A percentile compares a stretch with the other conserved stretches of the same genome.
Conservation (phyloP, 495 filamentous ascomycete species). For the Aspergillus haitiensis region DNA sequence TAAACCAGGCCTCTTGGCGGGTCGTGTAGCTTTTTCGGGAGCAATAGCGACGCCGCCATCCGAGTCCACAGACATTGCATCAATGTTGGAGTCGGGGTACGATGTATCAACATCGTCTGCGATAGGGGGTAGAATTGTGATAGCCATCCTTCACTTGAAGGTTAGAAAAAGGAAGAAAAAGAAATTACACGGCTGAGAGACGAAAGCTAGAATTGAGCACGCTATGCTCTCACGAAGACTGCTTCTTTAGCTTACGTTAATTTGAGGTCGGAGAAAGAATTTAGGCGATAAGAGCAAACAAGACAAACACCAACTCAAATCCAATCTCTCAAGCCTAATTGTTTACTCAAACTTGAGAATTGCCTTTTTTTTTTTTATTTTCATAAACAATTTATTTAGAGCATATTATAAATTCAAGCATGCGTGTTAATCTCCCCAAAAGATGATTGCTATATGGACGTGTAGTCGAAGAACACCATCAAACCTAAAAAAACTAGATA, state of each 20-base stretch:
- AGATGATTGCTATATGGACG: too few relatives aligned
- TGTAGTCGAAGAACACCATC: too few relatives aligned
- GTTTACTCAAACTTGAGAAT: neutral
- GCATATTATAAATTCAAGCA: neutral
- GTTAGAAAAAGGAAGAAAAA: neutral
- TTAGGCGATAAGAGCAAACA: conserved; percentile 24
- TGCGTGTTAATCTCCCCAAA: too few relatives aligned
- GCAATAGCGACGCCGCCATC: conserved; percentile 63
- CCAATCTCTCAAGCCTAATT: too few relatives aligned
- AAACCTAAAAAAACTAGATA: too few relatives aligned
- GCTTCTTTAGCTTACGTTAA: neutral
- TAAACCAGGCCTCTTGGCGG: conserved; percentile 43
- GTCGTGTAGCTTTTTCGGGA: conserved; percentile 33
- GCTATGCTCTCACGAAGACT: neutral
- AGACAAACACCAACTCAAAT: conserved; percentile 16
- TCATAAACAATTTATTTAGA: neutral
- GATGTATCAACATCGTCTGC: conserved; percentile 37
- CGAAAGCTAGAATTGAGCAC: neutral
- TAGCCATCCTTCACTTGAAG: conserved; percentile 59
- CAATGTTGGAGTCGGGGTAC: conserved; percentile 35
- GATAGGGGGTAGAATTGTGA: conserved; percentile 73
- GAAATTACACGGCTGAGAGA: neutral
- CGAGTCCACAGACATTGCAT: conserved; percentile 54
- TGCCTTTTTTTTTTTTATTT: too few relatives aligned
- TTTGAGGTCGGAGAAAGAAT: conserved; percentile 19